Percentiles rank a stretch among this genome's conserved stretches.
Conservation (phyloP, 2,329 filamentous ascomycete species). For the Fusarium bulbicola region DNA sequence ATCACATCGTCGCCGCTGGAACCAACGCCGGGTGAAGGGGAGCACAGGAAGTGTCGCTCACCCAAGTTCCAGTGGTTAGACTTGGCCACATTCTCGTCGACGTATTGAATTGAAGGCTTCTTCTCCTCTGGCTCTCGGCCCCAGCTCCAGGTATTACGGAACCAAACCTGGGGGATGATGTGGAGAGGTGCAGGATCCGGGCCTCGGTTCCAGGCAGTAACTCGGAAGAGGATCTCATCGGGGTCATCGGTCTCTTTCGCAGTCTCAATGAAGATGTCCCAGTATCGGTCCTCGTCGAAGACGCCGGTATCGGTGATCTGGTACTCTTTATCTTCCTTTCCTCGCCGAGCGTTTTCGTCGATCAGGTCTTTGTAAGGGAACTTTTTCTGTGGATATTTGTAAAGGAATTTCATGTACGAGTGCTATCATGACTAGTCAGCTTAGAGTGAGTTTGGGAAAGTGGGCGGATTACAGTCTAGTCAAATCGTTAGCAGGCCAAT, state of each 20-base stretch:
- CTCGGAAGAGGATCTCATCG: constrained; percentile 90
- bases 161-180: constrained; percentile 95
- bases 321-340: constrained; percentile 84
- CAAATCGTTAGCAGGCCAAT: constrained; percentile 34
- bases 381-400: constrained; percentile 92
- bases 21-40: constrained; percentile 88
- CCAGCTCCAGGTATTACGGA: constrained; percentile 98
- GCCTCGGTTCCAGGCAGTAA: constrained; percentile 96
- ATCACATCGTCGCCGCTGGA: constrained; percentile 82
- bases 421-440: constrained; percentile 64
- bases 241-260: constrained; percentile 93
- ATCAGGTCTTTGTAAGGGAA: constrained; percentile 93
- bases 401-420: constrained; percentile 98
- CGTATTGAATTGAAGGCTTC: constrained; percentile 80
- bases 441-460: neutral
- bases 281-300: constrained; percentile 91
- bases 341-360: constrained; percentile 81
- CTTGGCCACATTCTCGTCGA: constrained; percentile 73
- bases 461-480: constrained; percentile 55
- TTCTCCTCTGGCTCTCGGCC: constrained; percentile 78
- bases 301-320: constrained; percentile 89
- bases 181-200: constrained; percentile 90
- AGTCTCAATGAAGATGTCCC: constrained; percentile 97
- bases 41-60: constrained; percentile 83
- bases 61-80: constrained; percentile 85